These are phyloP conservation scores for Xanthoceras sorbifolium DNA, from an alignment of 345 rosid species.

Conservation along the genomic window DNA sequence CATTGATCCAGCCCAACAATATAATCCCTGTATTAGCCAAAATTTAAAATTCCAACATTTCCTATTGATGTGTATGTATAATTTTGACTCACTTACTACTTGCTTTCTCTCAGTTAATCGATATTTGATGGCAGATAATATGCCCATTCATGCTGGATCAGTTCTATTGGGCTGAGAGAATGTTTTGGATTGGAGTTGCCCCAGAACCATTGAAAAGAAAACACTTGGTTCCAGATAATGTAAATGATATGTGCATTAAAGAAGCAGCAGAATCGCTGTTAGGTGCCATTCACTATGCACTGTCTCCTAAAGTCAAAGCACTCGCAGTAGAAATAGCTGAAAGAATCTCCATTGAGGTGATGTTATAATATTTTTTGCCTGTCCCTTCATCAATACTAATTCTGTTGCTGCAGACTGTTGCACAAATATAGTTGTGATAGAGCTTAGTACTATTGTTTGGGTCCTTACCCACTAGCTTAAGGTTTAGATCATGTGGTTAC, in stretches of 20 bases:
- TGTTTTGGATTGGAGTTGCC: slow-evolving; percentile 91
- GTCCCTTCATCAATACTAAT: neutral
- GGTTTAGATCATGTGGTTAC: neutral
- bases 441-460: neutral
- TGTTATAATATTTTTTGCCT: neutral
- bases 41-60: neutral
- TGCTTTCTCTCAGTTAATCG: neutral
- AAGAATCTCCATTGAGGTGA: slow-evolving; percentile 71
- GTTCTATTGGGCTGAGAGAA: slow-evolving; percentile 94
- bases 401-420: neutral
- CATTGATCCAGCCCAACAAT: neutral
- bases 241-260: slow-evolving; percentile 35
- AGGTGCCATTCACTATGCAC: slow-evolving; percentile 53
- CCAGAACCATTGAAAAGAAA: slow-evolving; percentile 69
- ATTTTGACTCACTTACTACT: neutral
- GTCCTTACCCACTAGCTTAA: neutral
- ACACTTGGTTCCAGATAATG: slow-evolving; percentile 50
- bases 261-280: slow-evolving; percentile 57
- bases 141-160: slow-evolving; percentile 91
- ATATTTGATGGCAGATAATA: slow-evolving; percentile 54
- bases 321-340: slow-evolving; percentile 55
- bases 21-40: neutral
- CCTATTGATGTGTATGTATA: neutral
- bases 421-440: neutral
- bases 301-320: slow-evolving; percentile 50